Evolutionary conservation across 2,329 filamentous ascomycete species (phyloP).

Genomic region (Mycogone perniciosa): DNA sequence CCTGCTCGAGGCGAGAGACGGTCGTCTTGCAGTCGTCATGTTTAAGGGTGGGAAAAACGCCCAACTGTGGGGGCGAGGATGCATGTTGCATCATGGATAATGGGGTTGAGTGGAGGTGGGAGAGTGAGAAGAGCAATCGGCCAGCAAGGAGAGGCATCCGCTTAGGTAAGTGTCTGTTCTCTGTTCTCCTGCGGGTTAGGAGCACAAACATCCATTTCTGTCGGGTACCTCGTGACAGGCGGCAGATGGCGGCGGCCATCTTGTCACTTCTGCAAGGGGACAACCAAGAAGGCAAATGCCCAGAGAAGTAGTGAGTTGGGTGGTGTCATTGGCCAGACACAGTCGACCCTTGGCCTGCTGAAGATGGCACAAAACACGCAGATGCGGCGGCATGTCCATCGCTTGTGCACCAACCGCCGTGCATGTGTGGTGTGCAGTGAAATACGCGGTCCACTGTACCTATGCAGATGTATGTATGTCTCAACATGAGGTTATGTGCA

Average conservation of each 20-base stretch:
- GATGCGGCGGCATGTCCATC: conserved; percentile 8
- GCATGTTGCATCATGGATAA: neutral
- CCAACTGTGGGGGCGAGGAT: conserved; percentile 7
- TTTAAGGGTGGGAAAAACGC: conserved; percentile 6
- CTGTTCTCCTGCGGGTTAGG: too few relatives aligned
- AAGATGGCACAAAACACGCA: conserved; percentile 9
- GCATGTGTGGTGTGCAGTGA: neutral
- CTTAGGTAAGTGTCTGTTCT: too few relatives aligned
- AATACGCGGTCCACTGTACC: neutral
- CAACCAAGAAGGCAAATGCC: neutral
- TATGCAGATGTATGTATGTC: neutral
- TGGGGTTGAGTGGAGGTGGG: neutral
- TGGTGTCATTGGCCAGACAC: conserved; percentile 4
- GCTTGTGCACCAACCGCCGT: conserved; percentile 3
- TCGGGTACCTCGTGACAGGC: too few relatives aligned
- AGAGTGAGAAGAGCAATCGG: neutral
- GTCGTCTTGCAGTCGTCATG: neutral
- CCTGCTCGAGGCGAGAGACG: neutral
- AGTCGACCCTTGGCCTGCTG: conserved; percentile 17
- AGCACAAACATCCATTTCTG: neutral
- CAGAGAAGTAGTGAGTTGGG: neutral
- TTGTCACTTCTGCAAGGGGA: neutral
- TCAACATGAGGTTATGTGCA: neutral
- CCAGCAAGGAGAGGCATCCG: too few relatives aligned
- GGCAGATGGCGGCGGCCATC: too few relatives aligned